Evolutionary conservation across 2,329 filamentous ascomycete species (phyloP).

Genomic region (Thielaviopsis euricoi): DNA sequence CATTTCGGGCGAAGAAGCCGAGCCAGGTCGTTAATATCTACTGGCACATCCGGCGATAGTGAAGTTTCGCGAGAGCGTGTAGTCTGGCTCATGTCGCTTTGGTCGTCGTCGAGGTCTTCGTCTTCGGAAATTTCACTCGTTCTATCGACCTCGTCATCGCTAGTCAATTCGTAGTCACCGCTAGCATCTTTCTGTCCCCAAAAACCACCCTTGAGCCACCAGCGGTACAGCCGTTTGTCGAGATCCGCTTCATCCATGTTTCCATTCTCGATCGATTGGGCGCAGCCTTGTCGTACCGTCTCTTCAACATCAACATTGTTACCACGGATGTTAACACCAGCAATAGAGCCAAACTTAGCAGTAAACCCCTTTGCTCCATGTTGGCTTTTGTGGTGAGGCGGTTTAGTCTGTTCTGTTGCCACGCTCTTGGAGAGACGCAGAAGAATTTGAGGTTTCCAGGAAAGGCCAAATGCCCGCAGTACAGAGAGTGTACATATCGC

Average conservation of each 20-base stretch:
- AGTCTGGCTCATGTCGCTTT: neutral
- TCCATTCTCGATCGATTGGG: slow-evolving; percentile 23
- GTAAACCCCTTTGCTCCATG: neutral
- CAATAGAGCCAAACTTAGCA: slow-evolving; percentile 3
- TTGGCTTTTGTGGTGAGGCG: slow-evolving; percentile 20
- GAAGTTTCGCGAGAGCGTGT: slow-evolving; percentile 31
- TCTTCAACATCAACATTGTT: slow-evolving; percentile 64
- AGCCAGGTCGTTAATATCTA: slow-evolving; percentile 55
- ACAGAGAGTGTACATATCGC: slow-evolving; percentile 28
- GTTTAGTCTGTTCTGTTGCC: slow-evolving; percentile 2
- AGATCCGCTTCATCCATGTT: slow-evolving; percentile 45
- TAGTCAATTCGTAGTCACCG: slow-evolving; percentile 52
- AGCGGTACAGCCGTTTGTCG: slow-evolving; percentile 60
- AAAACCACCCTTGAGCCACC: slow-evolving; percentile 71
- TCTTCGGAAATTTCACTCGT: slow-evolving; percentile 59
- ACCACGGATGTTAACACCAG: slow-evolving; percentile 17
- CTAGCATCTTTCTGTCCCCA: slow-evolving; percentile 73
- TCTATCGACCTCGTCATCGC: slow-evolving; percentile 43
- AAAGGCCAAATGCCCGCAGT: neutral
- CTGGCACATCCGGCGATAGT: slow-evolving; percentile 41
- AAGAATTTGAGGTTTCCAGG: slow-evolving; percentile 26
- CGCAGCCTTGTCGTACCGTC: slow-evolving; percentile 47
- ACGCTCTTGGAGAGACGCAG: slow-evolving; percentile 25
- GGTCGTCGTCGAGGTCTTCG: neutral
- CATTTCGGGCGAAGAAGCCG: slow-evolving; percentile 67